These are phyloP conservation scores for Apiotrichum domesticum DNA, from an alignment of 1,284 basidiomycete genomes.

Conservation along the genomic window DNA sequence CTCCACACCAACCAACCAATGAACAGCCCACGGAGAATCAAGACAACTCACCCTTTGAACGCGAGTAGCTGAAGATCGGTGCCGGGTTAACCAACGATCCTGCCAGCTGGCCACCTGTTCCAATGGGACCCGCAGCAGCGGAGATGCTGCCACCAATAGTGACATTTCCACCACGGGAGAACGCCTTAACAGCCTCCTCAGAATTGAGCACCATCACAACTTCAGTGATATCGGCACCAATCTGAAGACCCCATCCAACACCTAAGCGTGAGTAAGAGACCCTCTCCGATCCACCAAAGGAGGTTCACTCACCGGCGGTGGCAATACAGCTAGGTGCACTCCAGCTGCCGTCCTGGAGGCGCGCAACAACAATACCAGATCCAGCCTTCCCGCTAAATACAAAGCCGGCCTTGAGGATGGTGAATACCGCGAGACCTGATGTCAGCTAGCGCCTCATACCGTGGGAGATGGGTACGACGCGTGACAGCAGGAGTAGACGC, in stretches of 20 bases:
- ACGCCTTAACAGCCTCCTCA: constrained; percentile 90
- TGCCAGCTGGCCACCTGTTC: constrained; percentile 87
- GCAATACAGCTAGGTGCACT: constrained; percentile 95
- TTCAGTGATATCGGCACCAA: constrained; percentile 64
- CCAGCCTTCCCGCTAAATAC: constrained; percentile 95
- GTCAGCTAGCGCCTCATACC: neutral
- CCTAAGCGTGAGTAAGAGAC: constrained; percentile 5
- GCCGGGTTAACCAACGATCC: constrained; percentile 83
- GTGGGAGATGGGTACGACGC: no score
- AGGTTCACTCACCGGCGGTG: constrained; percentile 61
- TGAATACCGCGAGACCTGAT: constrained; percentile 87
- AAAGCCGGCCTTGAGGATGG: constrained; percentile 85
- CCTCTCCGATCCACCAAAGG: no score
- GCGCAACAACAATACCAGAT: constrained; percentile 87
- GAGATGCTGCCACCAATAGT: constrained; percentile 82
- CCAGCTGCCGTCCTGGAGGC: constrained; percentile 94
- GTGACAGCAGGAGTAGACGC: neutral
- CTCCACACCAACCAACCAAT: no score
- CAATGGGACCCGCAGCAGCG: constrained; percentile 84
- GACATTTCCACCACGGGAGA: constrained; percentile 90
- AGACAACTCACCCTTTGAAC: constrained; percentile 71
- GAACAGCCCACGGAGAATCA: no score
- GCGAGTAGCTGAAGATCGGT: constrained; percentile 95
- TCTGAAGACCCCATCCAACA: constrained; percentile 94
- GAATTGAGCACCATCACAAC: constrained; percentile 86